phyloP scores from a whole-genome alignment of 2,329 filamentous ascomycete species.

The Colletotrichum somersetense region DNA sequence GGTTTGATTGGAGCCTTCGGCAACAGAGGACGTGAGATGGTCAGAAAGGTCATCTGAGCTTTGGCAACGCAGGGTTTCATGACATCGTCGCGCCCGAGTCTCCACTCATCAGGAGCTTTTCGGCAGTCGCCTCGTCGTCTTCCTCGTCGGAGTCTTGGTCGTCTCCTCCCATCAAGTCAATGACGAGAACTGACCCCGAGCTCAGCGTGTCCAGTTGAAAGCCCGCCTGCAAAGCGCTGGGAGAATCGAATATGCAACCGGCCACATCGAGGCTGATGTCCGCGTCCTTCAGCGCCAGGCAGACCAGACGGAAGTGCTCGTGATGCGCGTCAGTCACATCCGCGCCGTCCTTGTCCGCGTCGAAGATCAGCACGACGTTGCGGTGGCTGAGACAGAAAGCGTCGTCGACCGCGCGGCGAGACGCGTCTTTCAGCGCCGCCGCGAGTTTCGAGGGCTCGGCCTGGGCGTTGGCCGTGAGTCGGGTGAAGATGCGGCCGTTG shows the following conservation, averaged over 20 bases:
- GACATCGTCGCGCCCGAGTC: slow-evolving; percentile 26
- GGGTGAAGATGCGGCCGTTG: slow-evolving; percentile 41
- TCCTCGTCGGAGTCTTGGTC: slow-evolving; percentile 41
- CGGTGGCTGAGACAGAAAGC: slow-evolving; percentile 42
- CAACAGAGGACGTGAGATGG: too few relatives aligned
- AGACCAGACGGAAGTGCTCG: slow-evolving; percentile 44
- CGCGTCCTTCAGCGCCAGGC: slow-evolving; percentile 44
- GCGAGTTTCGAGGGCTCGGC: slow-evolving; percentile 39
- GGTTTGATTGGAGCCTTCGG: not conserved
- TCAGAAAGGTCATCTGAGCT: too few relatives aligned
- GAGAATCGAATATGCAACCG: slow-evolving; percentile 43
- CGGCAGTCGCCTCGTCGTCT: slow-evolving; percentile 34
- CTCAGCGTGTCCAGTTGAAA: slow-evolving; percentile 45
- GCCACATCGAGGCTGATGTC: slow-evolving; percentile 45
- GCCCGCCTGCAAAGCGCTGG: slow-evolving; percentile 40
- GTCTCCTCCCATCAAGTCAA: slow-evolving; percentile 43
- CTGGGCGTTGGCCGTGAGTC: slow-evolving; percentile 41
- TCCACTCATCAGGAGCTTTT: slow-evolving; percentile 30
- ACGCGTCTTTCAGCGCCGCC: slow-evolving; percentile 22
- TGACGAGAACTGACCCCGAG: slow-evolving; percentile 43
- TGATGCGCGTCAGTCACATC: slow-evolving; percentile 42
- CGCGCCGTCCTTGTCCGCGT: slow-evolving; percentile 30
- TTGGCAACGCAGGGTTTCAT: not conserved
- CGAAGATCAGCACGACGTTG: slow-evolving; percentile 42
- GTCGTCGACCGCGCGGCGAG: slow-evolving; percentile 23